phyloP scores from a whole-genome alignment of 169 alveolate genomes.

The Eimeria zaria region DNA sequence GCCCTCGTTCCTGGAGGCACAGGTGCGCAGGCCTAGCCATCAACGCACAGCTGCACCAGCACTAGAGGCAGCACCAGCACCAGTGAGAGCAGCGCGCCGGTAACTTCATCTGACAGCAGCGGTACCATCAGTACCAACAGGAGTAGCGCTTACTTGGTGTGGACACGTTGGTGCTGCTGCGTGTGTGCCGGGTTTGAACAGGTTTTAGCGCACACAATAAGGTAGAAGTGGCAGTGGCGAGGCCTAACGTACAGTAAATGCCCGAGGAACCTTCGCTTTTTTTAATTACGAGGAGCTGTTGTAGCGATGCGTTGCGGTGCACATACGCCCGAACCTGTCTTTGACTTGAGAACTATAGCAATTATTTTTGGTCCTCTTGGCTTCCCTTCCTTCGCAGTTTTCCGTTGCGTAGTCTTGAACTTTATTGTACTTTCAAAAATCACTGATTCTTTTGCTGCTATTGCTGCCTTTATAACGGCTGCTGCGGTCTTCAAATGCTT shows the following conservation, averaged over 20 bases:
- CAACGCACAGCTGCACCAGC: constrained; percentile 11
- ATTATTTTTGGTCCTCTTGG: not conserved
- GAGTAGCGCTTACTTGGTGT: not conserved
- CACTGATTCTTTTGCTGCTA: not conserved
- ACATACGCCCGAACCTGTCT: not conserved
- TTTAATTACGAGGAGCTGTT: not conserved
- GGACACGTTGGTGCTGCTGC: not conserved
- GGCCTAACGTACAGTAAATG: constrained; percentile 65
- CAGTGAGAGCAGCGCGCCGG: not conserved
- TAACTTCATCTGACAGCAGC: not conserved
- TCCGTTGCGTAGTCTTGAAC: not conserved
- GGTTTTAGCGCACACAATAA: constrained; percentile 71
- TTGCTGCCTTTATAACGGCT: not conserved
- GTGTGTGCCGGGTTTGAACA: constrained; percentile 12
- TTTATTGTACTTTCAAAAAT: not conserved
- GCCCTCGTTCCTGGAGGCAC: constrained; percentile 66
- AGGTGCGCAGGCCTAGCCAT: constrained; percentile 34
- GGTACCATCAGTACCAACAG: not conserved
- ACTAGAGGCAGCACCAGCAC: not conserved
- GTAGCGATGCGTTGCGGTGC: constrained; percentile 1
- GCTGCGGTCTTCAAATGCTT: not conserved
- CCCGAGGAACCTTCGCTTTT: not conserved
- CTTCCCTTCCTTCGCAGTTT: not conserved
- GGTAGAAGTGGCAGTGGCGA: constrained; percentile 57
- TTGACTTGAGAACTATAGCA: not conserved